Evolutionary conservation across 1,139 yeast species (phyloP).

Genomic region (Pichia sp.): DNA sequence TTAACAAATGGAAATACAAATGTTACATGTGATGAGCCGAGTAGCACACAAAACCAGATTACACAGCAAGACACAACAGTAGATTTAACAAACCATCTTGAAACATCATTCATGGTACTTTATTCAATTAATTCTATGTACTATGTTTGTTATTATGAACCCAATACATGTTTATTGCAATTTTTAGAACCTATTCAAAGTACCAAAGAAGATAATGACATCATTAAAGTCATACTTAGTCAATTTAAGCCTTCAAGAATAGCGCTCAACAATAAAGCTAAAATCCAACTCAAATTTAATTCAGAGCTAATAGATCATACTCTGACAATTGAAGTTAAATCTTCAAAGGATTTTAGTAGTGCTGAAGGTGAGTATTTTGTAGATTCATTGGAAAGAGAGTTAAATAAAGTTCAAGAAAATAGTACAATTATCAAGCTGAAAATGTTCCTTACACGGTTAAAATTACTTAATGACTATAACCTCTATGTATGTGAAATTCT

Average conservation of each 20-base stretch:
- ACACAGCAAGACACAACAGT: not conserved
- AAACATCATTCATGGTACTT: not conserved
- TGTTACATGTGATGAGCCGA: not conserved
- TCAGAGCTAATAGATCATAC: not conserved
- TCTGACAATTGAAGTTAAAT: slow-evolving; percentile 10
- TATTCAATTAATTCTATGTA: not conserved
- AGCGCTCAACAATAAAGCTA: slow-evolving; percentile 10
- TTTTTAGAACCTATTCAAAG: slow-evolving; percentile 5
- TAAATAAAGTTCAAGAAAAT: not conserved
- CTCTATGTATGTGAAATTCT: slow-evolving; percentile 7
- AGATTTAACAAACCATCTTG: slow-evolving; percentile 4
- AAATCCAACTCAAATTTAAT: not conserved
- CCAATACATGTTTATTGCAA: not conserved
- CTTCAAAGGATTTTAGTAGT: slow-evolving; percentile 13
- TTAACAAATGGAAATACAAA: not conserved
- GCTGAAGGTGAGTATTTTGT: slow-evolving; percentile 12
- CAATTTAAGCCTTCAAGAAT: slow-evolving; percentile 11
- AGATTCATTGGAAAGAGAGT: slow-evolving; percentile 3
- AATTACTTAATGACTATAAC: slow-evolving; percentile 2
- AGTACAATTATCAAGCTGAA: not conserved
- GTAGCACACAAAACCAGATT: not conserved
- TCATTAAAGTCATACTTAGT: not conserved
- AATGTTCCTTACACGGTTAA: not conserved
- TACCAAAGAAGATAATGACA: slow-evolving; percentile 2
- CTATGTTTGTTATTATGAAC: slow-evolving; percentile 5